Conservation (phyloP, 306 rosid species). For the Vigna reflexopilosa region DNA sequence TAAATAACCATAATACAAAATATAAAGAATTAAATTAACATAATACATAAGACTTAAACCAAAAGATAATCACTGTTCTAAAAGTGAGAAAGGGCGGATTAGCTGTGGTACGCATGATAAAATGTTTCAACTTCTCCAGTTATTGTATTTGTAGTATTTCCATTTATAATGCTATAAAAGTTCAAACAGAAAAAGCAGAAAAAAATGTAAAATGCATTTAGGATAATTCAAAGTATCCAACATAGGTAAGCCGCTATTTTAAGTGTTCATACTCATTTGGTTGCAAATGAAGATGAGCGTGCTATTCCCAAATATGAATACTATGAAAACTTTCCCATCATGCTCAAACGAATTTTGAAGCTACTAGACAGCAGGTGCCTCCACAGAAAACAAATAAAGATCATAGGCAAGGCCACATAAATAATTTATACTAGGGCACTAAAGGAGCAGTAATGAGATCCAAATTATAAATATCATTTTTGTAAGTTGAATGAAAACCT, state of each 20-base stretch:
- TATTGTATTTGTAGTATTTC: neutral
- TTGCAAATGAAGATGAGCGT: neutral
- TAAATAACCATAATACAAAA: neutral
- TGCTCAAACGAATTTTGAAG: constrained; percentile 19
- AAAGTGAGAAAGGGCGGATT: neutral
- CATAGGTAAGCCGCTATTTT: neutral
- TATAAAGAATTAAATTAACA: neutral
- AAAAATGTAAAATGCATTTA: neutral
- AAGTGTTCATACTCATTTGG: neutral
- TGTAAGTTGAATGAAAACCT: neutral
- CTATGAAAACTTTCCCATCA: neutral
- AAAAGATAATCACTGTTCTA: neutral
- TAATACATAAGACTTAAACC: neutral
- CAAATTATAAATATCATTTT: neutral
- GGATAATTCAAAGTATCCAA: neutral
- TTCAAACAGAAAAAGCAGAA: neutral
- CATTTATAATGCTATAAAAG: too few relatives aligned
- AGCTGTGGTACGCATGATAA: neutral
- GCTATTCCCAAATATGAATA: neutral
- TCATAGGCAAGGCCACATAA: neutral
- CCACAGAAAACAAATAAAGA: neutral
- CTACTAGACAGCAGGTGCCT: neutral
- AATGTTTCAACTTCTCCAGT: neutral
- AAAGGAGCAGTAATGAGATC: neutral
- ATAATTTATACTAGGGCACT: neutral